phyloP scores from a whole-genome alignment of 768 basidiomycete genomes.

The Boletellus emodensis region DNA sequence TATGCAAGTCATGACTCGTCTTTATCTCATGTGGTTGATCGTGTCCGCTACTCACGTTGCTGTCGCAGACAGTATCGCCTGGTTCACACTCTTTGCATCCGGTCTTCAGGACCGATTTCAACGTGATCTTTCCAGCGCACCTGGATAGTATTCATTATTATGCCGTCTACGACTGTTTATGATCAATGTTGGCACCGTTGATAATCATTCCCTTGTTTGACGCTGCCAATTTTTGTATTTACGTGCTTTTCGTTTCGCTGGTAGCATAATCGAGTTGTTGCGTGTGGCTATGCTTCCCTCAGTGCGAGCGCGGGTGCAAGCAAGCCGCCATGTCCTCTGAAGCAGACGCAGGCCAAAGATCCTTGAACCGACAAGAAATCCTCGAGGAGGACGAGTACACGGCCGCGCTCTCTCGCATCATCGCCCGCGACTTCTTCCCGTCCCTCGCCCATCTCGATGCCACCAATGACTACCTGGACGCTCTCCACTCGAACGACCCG shows the following conservation, averaged over 20 bases:
- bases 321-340: constrained; percentile 28
- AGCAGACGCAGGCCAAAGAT: constrained; percentile 37
- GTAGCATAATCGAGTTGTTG: not conserved
- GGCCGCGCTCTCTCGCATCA: constrained; percentile 83
- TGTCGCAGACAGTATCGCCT: constrained; percentile 12
- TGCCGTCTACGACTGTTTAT: constrained; percentile 23
- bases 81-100: constrained; percentile 6
- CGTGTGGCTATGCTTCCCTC: too few species aligned
- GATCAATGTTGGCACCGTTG: constrained; percentile 20
- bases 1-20: constrained; percentile 14
- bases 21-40: constrained; percentile 6
- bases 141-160: constrained; percentile 8
- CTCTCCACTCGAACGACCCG: constrained; percentile 71
- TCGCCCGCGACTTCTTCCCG: constrained; percentile 97
- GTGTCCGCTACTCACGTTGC: constrained; percentile 9
- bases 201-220: constrained; percentile 18
- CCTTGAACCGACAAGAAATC: constrained; percentile 67
- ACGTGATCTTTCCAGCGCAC: constrained; percentile 10
- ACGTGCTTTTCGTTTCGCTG: constrained; percentile 3
- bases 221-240: constrained; percentile 10
- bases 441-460: constrained; percentile 86
- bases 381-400: constrained; percentile 96
- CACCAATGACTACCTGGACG: constrained; percentile 82
- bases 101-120: constrained; percentile 24
- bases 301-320: too few species aligned